Conservation (phyloP, 352 stramenopile species). For the Plasmopara viticola region DNA sequence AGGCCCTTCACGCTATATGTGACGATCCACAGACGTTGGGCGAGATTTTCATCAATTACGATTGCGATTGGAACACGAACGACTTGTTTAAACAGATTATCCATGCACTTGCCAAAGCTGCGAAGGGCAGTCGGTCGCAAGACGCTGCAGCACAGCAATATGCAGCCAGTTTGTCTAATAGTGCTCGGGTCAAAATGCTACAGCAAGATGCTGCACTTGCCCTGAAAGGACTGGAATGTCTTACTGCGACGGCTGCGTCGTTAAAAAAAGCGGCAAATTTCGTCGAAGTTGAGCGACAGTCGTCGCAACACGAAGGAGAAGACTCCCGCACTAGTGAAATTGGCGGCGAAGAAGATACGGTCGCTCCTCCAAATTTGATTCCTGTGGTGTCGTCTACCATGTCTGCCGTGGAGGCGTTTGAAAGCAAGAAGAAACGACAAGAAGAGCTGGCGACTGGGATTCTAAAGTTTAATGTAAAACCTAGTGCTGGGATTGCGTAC, state of each 20-base stretch:
- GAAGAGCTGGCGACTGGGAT: conserved; percentile 96
- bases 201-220: conserved; percentile 71
- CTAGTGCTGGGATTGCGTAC: conserved; percentile 88
- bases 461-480: conserved; percentile 98
- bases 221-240: conserved; percentile 88
- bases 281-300: conserved; percentile 54
- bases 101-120: conserved; percentile 92
- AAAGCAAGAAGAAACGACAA: conserved; percentile 94
- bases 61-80: conserved; percentile 96
- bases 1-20: conserved; percentile 95
- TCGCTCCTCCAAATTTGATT: conserved; percentile 17
- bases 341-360: conserved; percentile 44
- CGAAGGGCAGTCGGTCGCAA: conserved; percentile 79
- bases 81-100: conserved; percentile 99
- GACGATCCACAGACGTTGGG: conserved; percentile 91
- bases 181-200: conserved; percentile 52
- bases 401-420: conserved; percentile 92
- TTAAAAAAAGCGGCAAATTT: conserved; percentile 89
- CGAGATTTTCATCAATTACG: conserved; percentile 99
- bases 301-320: conserved; percentile 20
- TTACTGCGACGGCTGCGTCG: conserved; percentile 89
- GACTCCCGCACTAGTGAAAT: conserved; percentile 28
- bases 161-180: conserved; percentile 49
- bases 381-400: conserved; percentile 39
- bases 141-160: conserved; percentile 45